phyloP scores from a whole-genome alignment of 1,284 basidiomycete species.

The Takashimella tepidaria region DNA sequence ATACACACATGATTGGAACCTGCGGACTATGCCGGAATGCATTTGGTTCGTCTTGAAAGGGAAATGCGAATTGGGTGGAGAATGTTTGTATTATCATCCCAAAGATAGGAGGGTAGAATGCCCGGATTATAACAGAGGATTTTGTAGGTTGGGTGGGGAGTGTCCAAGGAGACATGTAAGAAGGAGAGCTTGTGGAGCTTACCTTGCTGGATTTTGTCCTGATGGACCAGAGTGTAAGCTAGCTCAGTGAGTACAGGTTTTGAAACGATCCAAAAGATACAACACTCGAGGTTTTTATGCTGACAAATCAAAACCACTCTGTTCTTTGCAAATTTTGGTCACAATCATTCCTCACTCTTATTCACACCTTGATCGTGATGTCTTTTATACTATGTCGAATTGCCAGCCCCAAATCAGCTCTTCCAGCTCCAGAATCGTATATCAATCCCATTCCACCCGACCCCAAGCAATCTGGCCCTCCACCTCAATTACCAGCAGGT shows the following conservation, averaged over 20 bases:
- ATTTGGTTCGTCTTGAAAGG: conserved; percentile 99
- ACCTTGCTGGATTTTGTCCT: conserved; percentile 94
- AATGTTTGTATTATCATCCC: conserved; percentile 97
- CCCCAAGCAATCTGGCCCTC: conserved; percentile 74
- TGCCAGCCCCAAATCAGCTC: conserved; percentile 36
- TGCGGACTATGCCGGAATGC: conserved; percentile 98
- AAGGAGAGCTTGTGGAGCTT: conserved; percentile 82
- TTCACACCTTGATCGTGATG: too few relatives aligned
- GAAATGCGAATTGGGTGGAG: conserved; percentile 95
- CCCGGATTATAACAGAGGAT: conserved; percentile 91
- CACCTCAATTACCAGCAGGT: conserved; percentile 64
- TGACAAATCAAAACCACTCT: not conserved
- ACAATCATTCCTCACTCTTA: too few relatives aligned
- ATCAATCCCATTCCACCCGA: conserved; percentile 70
- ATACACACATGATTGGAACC: conserved; percentile 98
- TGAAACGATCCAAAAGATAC: not conserved
- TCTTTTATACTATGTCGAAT: too few relatives aligned
- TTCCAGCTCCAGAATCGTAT: conserved; percentile 67
- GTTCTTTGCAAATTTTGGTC: too few relatives aligned
- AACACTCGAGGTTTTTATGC: not conserved
- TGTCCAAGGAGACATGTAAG: conserved; percentile 93
- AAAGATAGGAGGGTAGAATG: conserved; percentile 82
- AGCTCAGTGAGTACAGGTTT: conserved; percentile 69
- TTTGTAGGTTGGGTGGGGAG: conserved; percentile 82
- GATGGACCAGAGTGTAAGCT: conserved; percentile 80